Base-by-base conservation (phyloP, 441 rosid genomes). In the Erysimum pusillum region DNA sequence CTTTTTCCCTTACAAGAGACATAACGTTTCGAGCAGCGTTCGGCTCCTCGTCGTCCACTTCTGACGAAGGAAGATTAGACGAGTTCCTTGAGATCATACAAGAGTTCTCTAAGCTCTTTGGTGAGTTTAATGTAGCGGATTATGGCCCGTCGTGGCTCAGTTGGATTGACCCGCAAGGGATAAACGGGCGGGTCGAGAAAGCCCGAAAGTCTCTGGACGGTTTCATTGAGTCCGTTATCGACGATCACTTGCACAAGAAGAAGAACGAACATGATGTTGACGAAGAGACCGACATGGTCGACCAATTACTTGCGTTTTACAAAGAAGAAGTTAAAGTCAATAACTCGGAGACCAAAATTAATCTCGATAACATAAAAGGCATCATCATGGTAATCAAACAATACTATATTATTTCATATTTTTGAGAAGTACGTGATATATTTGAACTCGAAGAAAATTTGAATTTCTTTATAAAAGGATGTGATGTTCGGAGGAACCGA, bases 401-500 rank as follows among this genome's bases (percentile, higher is more conserved):
- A 25, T 25, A 25, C 28, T 25, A 25, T 25, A 11, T 6, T 54
- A 11, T 64, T 71, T 17, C 22, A 31, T 5, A 25, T 41, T 0
- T 49, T 34, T 35, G 5, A 3, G 44, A 32, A 48, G 4, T 65
- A n/a, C n/a, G n/a, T n/a, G 63, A 58, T 15, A 49, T 17, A 35
- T 32, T 2, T 32, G 42, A 66, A 48, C 5, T 7, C 58, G 13
- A 31, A n/a, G 28, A 13, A 4, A 67, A 18, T 6, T 28, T 36
- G 9, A 17, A 18, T 10, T 35, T 34, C 34, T 14, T 2, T 53
- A 1, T 5, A 7, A 18, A 78, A 93, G 98, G 98, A 94, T 71
- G 97, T 94, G 53, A 91, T 92, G 97, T 92, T 94, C 71, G 98
- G 98, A 28, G 97, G 98, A 69, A 94, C 98, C 0, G 97, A 92